These are phyloP conservation scores for Kalanchoe fedtschenkoi DNA, from an alignment of 164 flowering plant species.

Conservation along the genomic window DNA sequence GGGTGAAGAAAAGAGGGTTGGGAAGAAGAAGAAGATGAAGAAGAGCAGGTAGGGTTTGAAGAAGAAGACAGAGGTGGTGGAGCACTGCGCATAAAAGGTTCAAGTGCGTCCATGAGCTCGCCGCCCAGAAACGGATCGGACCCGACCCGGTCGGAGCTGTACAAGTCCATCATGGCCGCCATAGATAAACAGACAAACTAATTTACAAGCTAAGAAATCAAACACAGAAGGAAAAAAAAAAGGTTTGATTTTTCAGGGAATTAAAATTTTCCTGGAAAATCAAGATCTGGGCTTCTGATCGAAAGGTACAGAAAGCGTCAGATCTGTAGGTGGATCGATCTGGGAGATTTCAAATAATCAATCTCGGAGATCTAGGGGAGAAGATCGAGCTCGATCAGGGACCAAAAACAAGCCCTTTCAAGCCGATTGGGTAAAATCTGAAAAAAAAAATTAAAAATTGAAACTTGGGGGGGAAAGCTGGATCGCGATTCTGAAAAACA, in stretches of 20 bases:
- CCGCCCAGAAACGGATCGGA: conserved; percentile 25
- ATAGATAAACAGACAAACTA: conserved; percentile 13
- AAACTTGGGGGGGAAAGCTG: conserved; percentile 17
- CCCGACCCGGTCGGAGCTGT: conserved; percentile 30
- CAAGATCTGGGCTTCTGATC: conserved; percentile 33
- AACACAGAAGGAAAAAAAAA: conserved; percentile 1
- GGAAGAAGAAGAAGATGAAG: conserved; percentile 13
- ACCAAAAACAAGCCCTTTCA: conserved; percentile 53
- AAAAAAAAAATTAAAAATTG: background rate
- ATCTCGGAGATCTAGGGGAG: conserved; percentile 14
- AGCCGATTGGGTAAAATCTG: conserved; percentile 14
- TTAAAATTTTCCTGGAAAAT: background rate
- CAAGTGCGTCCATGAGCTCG: conserved; percentile 88
- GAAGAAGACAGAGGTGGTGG: conserved; percentile 17
- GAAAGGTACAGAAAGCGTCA: background rate
- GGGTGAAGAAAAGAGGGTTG: background rate
- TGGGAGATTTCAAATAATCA: conserved; percentile 22
- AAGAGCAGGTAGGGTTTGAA: conserved; percentile 9
- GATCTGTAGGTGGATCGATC: conserved; percentile 5
- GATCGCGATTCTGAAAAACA: conserved; percentile 66
- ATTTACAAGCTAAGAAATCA: background rate
- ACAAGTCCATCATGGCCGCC: conserved; percentile 58
- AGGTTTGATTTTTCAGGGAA: conserved; percentile 31
- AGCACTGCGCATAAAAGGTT: conserved; percentile 85
- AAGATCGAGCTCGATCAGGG: conserved; percentile 31